phyloP scores from a whole-genome alignment of 2,329 filamentous ascomycete species.

The Geoglossum cookeanum region DNA sequence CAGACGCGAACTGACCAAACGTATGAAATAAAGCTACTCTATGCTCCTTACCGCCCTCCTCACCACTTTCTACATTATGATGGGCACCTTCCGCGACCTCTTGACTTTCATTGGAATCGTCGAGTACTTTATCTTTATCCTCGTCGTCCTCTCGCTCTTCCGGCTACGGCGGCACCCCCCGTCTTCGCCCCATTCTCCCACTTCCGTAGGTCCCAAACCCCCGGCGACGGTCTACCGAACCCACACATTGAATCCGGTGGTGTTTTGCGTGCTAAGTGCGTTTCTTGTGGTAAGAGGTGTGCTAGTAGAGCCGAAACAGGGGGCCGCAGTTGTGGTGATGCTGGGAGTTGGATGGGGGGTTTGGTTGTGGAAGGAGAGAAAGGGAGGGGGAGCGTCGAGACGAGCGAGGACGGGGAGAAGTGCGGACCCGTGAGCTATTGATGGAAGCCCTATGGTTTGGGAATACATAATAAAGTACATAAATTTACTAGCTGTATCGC shows the following conservation, averaged over 20 bases:
- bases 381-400: neutral
- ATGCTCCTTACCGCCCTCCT: neutral
- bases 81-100: neutral
- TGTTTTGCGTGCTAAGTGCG: neutral
- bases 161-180: neutral
- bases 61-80: neutral
- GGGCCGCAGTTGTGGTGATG: neutral
- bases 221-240: neutral
- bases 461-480: too few relatives aligned
- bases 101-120: neutral
- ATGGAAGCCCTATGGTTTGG: too few relatives aligned
- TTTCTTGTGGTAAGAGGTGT: neutral
- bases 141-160: neutral
- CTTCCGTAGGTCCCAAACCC: neutral
- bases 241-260: neutral
- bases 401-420: too few relatives aligned
- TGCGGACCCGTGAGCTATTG: too few relatives aligned
- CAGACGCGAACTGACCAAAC: neutral
- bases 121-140: neutral
- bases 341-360: neutral
- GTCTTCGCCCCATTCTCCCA: neutral
- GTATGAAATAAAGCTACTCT: neutral
- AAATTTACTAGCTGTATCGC: too few relatives aligned
- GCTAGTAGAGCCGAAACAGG: neutral
- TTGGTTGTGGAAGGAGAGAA: neutral